These are phyloP conservation scores for Solanum pinnatisectum DNA, from an alignment of 257 asterid genomes.

Conservation along the genomic window DNA sequence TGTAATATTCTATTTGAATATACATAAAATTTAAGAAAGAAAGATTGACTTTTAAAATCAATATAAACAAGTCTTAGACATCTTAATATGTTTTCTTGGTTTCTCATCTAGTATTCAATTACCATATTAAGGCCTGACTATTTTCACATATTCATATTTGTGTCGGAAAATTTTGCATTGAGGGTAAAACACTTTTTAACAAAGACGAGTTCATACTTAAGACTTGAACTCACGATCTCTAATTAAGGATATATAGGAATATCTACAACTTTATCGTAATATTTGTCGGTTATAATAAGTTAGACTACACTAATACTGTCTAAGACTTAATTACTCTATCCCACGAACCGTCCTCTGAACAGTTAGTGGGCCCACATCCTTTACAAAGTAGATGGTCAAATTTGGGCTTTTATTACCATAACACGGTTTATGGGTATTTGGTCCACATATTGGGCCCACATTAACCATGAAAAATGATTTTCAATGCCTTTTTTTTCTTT, in stretches of 20 bases:
- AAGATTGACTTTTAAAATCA: no score
- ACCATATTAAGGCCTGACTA: background rate
- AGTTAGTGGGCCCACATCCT: background rate
- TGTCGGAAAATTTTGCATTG: background rate
- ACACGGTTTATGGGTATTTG: background rate
- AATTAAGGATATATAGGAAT: background rate
- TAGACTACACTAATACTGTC: background rate
- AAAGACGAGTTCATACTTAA: background rate
- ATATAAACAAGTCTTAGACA: background rate
- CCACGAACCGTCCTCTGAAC: background rate
- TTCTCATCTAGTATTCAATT: background rate
- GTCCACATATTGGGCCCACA: background rate
- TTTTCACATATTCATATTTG: background rate
- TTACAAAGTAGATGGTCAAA: background rate
- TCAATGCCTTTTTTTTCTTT: background rate
- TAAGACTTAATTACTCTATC: background rate
- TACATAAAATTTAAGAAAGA: no score
- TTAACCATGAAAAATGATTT: background rate
- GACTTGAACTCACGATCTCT: background rate
- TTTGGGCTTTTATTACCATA: background rate
- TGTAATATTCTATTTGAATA: background rate
- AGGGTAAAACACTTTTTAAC: accelerated
- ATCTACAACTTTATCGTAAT: background rate
- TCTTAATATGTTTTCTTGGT: background rate
- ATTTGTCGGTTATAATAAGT: background rate